Conservation (phyloP, 768 basidiomycete genomes). For the Phanerodontia chrysosporium region DNA sequence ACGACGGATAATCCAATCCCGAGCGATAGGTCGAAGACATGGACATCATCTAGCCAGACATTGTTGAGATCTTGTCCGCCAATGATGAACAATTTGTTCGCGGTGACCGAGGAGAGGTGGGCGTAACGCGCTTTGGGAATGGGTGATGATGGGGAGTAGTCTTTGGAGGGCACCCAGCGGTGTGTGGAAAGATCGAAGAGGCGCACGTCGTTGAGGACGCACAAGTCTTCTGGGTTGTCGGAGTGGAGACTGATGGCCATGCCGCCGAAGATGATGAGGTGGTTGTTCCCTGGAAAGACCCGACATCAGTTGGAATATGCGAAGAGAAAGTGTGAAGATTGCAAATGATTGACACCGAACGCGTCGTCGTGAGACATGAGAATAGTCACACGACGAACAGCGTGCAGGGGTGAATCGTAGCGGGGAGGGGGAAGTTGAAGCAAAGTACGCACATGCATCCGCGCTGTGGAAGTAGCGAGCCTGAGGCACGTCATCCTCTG, state of each 20-base stretch:
- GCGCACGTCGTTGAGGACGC: slow-evolving; percentile 90
- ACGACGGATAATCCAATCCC: slow-evolving; percentile 77
- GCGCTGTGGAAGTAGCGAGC: slow-evolving; percentile 95
- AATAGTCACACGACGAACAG: not conserved
- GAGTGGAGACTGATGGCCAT: slow-evolving; percentile 83
- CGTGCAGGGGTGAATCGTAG: not conserved
- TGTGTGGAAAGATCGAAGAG: slow-evolving; percentile 74
- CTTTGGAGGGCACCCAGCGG: slow-evolving; percentile 60
- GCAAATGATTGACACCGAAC: not conserved
- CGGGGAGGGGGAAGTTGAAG: not conserved
- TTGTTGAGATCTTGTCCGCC: slow-evolving; percentile 95
- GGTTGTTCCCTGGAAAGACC: slow-evolving; percentile 66
- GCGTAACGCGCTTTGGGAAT: slow-evolving; percentile 88
- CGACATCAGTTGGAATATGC: slow-evolving; percentile 2
- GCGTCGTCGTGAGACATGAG: not conserved
- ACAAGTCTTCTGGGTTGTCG: slow-evolving; percentile 71
- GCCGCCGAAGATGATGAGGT: slow-evolving; percentile 91
- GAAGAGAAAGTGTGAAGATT: slow-evolving; percentile 6
- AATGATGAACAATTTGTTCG: slow-evolving; percentile 83
- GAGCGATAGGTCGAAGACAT: slow-evolving; percentile 75
- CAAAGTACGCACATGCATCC: slow-evolving; percentile 63
- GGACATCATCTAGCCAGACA: slow-evolving; percentile 90
- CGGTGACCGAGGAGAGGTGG: slow-evolving; percentile 84
- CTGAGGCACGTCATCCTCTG: slow-evolving; percentile 69
- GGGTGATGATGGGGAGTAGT: slow-evolving; percentile 34